phyloP scores from a whole-genome alignment of 2,329 filamentous ascomycete species.

The Fusarium odoratissimum region DNA sequence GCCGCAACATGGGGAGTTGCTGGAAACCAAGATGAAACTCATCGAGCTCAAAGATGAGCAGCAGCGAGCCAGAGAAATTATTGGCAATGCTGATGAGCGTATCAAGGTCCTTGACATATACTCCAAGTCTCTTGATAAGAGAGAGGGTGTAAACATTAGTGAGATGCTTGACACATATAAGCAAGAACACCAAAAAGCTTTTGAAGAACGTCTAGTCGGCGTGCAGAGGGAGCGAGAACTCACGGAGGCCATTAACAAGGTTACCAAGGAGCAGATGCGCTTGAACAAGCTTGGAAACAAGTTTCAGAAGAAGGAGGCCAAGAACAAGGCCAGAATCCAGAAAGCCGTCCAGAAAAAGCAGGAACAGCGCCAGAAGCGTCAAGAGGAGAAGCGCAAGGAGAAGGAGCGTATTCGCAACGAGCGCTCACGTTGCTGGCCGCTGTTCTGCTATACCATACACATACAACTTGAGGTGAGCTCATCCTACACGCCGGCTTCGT shows the following conservation, averaged over 20 bases:
- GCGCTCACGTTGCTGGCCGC: conserved; percentile 62
- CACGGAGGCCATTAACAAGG: conserved; percentile 46
- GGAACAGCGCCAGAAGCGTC: conserved; percentile 51
- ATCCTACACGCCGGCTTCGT: conserved; percentile 56
- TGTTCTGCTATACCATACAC: conserved; percentile 60
- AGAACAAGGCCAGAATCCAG: conserved; percentile 48
- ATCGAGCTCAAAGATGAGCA: conserved; percentile 44
- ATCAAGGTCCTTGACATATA: conserved; percentile 56
- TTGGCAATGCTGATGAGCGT: conserved; percentile 48
- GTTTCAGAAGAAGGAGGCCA: conserved; percentile 44
- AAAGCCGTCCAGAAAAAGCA: conserved; percentile 52
- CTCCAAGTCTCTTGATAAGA: conserved; percentile 51
- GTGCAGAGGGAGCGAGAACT: conserved; percentile 49
- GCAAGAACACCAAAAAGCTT: conserved; percentile 55
- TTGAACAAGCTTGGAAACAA: conserved; percentile 46
- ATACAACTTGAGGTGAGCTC: conserved; percentile 61
- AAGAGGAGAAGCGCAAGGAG: conserved; percentile 55
- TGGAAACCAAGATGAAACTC: conserved; percentile 48
- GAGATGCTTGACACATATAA: conserved; percentile 56
- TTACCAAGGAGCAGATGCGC: conserved; percentile 49
- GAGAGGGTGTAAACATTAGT: conserved; percentile 51
- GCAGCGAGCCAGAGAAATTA: conserved; percentile 32
- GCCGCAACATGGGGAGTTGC: conserved; percentile 22
- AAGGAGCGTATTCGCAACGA: conserved; percentile 57
- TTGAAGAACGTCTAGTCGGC: conserved; percentile 54